A percentile compares a stretch with the other conserved stretches of the same genome.
These are phyloP conservation scores for Lactifluus rugatus DNA, from an alignment of 768 basidiomycete genomes.

Conservation along the genomic window DNA sequence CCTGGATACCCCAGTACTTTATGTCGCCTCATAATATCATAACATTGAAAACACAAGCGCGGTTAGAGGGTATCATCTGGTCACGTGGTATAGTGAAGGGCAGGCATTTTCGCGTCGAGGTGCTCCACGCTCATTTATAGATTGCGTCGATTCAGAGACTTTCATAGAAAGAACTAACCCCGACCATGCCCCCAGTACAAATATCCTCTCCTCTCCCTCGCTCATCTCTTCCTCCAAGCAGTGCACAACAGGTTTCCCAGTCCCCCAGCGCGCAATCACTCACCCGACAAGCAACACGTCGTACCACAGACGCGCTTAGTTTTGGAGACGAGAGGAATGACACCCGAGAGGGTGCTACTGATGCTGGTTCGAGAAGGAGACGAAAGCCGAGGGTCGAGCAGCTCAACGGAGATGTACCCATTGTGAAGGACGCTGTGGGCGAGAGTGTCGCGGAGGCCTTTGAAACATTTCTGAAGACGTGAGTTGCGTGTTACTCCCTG, in stretches of 20 bases:
- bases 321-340: conserved; percentile 39
- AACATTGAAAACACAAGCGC: neutral
- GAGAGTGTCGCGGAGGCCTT: conserved; percentile 92
- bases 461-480: conserved; percentile 88
- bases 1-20: conserved; percentile 8
- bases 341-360: conserved; percentile 30
- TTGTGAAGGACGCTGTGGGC: conserved; percentile 90
- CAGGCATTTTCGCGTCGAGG: conserved; percentile 35
- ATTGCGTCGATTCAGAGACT: conserved; percentile 10
- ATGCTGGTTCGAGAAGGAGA: conserved; percentile 31
- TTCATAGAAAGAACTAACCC: neutral
- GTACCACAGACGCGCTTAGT: conserved; percentile 27
- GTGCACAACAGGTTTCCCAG: conserved; percentile 32
- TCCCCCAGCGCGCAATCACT: conserved; percentile 29
- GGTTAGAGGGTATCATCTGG: neutral
- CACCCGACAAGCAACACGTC: conserved; percentile 23
- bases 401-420: conserved; percentile 59
- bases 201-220: conserved; percentile 45
- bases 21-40: conserved; percentile 3
- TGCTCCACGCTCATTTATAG: conserved; percentile 20
- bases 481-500: neutral
- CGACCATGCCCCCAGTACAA: conserved; percentile 44
- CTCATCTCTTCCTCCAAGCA: conserved; percentile 46
- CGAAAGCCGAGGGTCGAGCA: conserved; percentile 34
- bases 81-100: conserved; percentile 30